Evolutionary conservation across 2,329 filamentous ascomycete genomes (phyloP).

Genomic region (Sporothrix brunneoviolacea): DNA sequence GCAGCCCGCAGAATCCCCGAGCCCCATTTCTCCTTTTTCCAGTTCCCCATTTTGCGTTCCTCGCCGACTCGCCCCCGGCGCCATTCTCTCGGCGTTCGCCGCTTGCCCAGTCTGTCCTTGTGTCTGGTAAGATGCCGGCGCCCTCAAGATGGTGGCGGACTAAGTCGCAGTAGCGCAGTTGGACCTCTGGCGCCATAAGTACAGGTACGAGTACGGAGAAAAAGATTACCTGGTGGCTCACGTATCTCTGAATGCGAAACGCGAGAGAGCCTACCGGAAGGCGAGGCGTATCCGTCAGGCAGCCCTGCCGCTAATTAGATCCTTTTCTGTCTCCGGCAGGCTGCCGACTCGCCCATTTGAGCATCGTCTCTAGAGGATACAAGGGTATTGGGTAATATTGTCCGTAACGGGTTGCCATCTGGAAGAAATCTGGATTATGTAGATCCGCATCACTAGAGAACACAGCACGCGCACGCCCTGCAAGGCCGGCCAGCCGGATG

Average conservation of each 20-base stretch:
- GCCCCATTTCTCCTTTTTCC: not conserved
- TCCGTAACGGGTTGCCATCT: conserved; percentile 1
- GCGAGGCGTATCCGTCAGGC: not conserved
- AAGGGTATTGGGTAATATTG: conserved; percentile 3
- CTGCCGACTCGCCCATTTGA: conserved; percentile 8
- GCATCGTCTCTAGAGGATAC: not conserved
- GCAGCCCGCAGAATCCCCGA: too few relatives aligned
- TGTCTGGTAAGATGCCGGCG: not conserved
- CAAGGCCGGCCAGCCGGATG: not conserved
- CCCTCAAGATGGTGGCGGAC: not conserved
- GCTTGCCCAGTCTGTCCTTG: conserved; percentile 9
- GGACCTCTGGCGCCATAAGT: not conserved
- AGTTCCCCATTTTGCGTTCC: conserved; percentile 10
- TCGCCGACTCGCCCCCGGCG: not conserved
- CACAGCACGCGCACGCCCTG: too few relatives aligned
- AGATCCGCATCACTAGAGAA: too few relatives aligned
- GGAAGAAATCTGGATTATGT: too few relatives aligned
- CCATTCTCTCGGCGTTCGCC: conserved; percentile 9
- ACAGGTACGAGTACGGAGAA: not conserved
- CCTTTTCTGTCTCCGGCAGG: conserved; percentile 3
- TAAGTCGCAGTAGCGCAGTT: not conserved
- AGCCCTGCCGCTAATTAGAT: too few relatives aligned
- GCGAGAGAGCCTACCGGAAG: too few relatives aligned
- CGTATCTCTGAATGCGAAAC: too few relatives aligned
- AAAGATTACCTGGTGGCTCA: too few relatives aligned